Base-by-base conservation (phyloP, 805 yeast species). In the Saccharomyces paradoxus region DNA sequence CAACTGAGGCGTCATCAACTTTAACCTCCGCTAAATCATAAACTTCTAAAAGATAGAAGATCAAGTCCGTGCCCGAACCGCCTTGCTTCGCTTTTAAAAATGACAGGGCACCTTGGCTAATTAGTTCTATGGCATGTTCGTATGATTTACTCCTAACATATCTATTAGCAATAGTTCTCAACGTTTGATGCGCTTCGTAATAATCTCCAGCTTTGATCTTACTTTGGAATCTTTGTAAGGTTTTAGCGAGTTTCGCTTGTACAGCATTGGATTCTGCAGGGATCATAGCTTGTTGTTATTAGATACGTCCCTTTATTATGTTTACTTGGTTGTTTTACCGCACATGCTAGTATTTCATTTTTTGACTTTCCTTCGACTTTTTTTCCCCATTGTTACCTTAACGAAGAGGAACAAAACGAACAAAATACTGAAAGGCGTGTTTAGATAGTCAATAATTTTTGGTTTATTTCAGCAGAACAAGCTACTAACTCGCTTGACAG, bases 111-210 rank as follows among this genome's bases (percentile, higher is more conserved):
- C 92, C 91, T 60, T 83, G 82, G 62, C 81, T 81, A 31, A 92
- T 76, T 54, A 90, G 72, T 50, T 87, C 90, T 51, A 82, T 77
- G 9, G 97, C 96, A 44, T 86, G 84, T 2, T 71, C 73, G 67
- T 79, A 88, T 56, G 85, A 81, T 56, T 82, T 81, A 26, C 83
- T 67, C 58, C 87, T 81, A 47, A 87, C 85, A 65, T 87, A 86
- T 66, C 99, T 78, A 60, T 90, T 90, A 46, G 88, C 87, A 53
- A 92, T 87, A 5, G 98, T 89, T 64, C 97, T 77, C 51, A 94
- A 77, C 0, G 96, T 91, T 70, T 94, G 98, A 68, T 92, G 97
- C 0, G 98, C 98, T 68, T 94, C 99, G 68, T 92, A 92, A 72
- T 78, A 89, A 53, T 90, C 87, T 2, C 88, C 89, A 50, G 78